Evolutionary conservation across 306 rosid genomes (phyloP).

Genomic region (Cucumis melo): DNA sequence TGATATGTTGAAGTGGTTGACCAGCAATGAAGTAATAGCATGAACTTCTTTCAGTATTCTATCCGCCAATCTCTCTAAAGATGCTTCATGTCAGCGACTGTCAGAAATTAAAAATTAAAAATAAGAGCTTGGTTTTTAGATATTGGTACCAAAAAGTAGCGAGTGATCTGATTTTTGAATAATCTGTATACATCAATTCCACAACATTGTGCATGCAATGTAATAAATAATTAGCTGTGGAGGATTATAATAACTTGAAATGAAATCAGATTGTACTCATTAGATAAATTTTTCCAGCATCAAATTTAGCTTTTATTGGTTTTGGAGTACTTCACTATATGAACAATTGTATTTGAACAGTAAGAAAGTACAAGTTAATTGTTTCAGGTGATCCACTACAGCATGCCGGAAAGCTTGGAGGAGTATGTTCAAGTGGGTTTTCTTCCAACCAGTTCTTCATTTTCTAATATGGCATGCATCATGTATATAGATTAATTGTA

Average conservation of each 20-base stretch:
- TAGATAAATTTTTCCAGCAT: background rate
- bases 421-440: conserved; percentile 79
- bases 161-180: background rate
- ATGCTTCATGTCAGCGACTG: background rate
- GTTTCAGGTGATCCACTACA: conserved; percentile 84
- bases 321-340: conserved; percentile 5
- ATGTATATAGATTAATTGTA: conserved; percentile 11
- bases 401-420: conserved; percentile 93
- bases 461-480: conserved; percentile 9
- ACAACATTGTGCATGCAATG: background rate
- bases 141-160: background rate
- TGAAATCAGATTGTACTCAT: background rate
- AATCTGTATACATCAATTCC: background rate
- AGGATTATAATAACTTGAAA: background rate
- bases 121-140: background rate
- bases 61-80: background rate
- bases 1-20: background rate
- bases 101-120: background rate
- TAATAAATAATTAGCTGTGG: background rate
- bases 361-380: background rate
- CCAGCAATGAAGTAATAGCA: background rate
- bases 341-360: background rate
- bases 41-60: background rate
- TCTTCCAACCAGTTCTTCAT: conserved; percentile 5
- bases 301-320: background rate